Evolutionary conservation across 768 basidiomycete species (phyloP).

Genomic region (Tylopilus sp.): DNA sequence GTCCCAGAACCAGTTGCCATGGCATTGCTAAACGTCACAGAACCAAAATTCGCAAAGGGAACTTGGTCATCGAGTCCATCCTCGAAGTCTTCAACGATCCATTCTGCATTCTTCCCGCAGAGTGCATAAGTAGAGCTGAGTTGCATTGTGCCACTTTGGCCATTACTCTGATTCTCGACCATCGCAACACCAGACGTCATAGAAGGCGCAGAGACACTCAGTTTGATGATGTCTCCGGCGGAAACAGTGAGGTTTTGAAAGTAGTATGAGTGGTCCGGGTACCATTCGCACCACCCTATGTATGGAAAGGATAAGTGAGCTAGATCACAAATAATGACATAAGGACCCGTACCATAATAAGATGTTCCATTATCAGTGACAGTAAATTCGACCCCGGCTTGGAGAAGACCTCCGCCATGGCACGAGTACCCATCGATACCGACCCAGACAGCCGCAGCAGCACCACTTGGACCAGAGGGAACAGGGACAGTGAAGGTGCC

Average conservation of each 20-base stretch:
- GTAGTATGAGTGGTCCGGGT: not conserved
- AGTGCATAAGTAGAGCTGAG: not conserved
- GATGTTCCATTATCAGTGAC: not conserved
- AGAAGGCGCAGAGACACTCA: not conserved
- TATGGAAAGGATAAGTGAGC: not conserved
- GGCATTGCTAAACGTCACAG: not conserved
- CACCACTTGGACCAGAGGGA: not conserved
- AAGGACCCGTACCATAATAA: conserved; percentile 1
- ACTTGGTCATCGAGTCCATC: not conserved
- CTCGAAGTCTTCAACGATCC: not conserved
- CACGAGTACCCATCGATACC: conserved; percentile 10
- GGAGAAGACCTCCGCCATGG: not conserved
- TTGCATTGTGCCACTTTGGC: not conserved
- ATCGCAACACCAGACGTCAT: not conserved
- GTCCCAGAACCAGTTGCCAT: not conserved
- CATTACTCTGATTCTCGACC: not conserved
- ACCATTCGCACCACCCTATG: conserved; percentile 15
- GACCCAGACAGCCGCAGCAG: not conserved
- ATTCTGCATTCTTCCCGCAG: not conserved
- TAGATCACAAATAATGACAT: no score
- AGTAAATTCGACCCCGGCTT: not conserved
- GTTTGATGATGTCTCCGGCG: not conserved
- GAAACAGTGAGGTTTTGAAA: not conserved
- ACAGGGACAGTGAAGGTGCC: not conserved
- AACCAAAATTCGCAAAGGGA: not conserved